Evolutionary conservation across 768 basidiomycete species (phyloP).

Genomic region (Mycena metata): DNA sequence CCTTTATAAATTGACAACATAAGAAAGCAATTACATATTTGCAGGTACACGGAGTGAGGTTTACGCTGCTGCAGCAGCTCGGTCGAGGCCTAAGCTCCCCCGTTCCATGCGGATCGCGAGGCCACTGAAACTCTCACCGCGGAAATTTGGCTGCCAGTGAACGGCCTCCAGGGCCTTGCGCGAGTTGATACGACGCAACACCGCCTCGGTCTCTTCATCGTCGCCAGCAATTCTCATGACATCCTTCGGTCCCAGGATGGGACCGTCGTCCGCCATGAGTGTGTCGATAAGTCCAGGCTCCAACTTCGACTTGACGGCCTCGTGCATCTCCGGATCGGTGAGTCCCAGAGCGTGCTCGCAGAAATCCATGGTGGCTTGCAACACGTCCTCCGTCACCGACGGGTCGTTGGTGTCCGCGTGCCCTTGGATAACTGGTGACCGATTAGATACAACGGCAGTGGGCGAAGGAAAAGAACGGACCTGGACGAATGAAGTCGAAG

Average conservation of each 20-base stretch:
- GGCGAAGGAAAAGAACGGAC: conserved; percentile 38
- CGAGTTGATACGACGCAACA: conserved; percentile 28
- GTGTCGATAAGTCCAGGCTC: conserved; percentile 2
- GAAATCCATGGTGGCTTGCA: conserved; percentile 36
- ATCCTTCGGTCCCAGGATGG: conserved; percentile 3
- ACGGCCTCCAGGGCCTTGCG: conserved; percentile 38
- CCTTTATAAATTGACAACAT: too few relatives aligned
- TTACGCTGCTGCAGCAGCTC: not conserved
- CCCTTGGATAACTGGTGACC: conserved; percentile 45
- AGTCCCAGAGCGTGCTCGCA: conserved; percentile 34
- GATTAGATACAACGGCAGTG: not conserved
- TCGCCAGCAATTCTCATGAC: conserved; percentile 15
- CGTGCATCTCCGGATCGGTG: conserved; percentile 31
- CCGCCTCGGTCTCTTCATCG: conserved; percentile 24
- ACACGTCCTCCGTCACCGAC: conserved; percentile 28
- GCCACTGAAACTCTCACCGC: conserved; percentile 33
- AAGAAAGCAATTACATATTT: too few relatives aligned
- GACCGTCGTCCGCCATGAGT: conserved; percentile 16
- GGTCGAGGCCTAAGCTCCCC: conserved; percentile 38
- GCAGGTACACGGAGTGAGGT: not conserved
- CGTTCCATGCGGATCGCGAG: conserved; percentile 35
- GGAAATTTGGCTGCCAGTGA: conserved; percentile 39
- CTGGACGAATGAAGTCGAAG: conserved; percentile 57
- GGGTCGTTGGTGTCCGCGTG: conserved; percentile 39
- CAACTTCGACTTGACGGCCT: not conserved